Conservation (phyloP, 805 yeast genomes). For the Barnettozyma botsteinii region DNA sequence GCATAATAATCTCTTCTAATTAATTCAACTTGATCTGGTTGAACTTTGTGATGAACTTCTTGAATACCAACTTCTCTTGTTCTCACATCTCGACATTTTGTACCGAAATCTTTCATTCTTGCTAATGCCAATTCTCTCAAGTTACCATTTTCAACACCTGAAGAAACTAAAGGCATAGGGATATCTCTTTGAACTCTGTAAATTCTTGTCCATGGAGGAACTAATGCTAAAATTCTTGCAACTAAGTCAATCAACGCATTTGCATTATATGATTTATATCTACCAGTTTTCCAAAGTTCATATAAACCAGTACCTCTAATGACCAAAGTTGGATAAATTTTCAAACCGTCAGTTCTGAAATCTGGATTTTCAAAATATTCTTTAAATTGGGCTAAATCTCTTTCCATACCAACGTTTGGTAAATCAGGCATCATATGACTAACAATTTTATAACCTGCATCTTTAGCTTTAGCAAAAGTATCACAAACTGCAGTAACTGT, state of each 20-base stretch:
- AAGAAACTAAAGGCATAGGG: constrained; percentile 96
- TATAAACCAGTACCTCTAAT: constrained; percentile 96
- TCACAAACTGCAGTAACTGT: constrained; percentile 95
- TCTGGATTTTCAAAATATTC: constrained; percentile 97
- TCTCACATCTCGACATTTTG: constrained; percentile 91
- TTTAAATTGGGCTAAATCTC: constrained; percentile 91
- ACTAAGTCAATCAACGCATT: constrained; percentile 90
- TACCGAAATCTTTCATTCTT: constrained; percentile 97
- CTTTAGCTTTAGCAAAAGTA: constrained; percentile 93
- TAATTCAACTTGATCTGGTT: constrained; percentile 94
- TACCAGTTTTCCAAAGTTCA: constrained; percentile 95
- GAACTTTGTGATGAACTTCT: constrained; percentile 94
- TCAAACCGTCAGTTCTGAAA: constrained; percentile 94
- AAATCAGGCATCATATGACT: constrained; percentile 99
- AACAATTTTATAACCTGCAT: constrained; percentile 96
- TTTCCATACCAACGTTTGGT: constrained; percentile 98
- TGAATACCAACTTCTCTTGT: constrained; percentile 98
- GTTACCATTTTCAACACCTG: constrained; percentile 98
- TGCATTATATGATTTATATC: constrained; percentile 91
- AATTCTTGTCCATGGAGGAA: constrained; percentile 99
- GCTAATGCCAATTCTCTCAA: constrained; percentile 92
- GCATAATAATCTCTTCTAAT: constrained; percentile 95
- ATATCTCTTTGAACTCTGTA: constrained; percentile 98
- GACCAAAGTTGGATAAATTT: constrained; percentile 91
- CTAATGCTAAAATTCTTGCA: constrained; percentile 91